Evolutionary conservation across 345 rosid species (phyloP).

Genomic region (Salix dunnii): DNA sequence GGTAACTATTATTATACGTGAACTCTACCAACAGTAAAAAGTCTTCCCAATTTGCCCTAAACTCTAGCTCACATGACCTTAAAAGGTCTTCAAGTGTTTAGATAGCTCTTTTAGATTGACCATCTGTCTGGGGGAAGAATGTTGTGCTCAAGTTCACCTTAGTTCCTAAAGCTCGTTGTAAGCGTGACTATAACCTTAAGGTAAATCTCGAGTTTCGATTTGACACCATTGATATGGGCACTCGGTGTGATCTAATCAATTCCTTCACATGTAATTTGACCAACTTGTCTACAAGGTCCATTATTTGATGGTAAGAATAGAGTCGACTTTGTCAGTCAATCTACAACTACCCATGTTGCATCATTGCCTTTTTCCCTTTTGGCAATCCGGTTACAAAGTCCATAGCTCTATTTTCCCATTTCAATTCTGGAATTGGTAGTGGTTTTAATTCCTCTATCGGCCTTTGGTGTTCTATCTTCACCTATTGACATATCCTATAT

Average conservation of each 20-base stretch:
- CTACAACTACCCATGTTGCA: background rate
- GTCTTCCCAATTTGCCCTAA: background rate
- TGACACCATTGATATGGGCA: background rate
- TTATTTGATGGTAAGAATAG: background rate
- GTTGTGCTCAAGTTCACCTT: background rate
- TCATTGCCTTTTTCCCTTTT: no score
- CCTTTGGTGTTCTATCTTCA: accelerated
- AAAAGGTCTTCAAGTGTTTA: background rate
- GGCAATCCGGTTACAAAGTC: background rate
- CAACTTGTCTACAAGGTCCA: background rate
- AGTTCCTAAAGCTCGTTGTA: background rate
- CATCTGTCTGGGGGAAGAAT: background rate
- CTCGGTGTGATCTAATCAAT: background rate
- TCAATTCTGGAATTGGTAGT: background rate
- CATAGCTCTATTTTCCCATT: background rate
- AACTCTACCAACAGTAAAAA: background rate
- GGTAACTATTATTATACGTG: no score
- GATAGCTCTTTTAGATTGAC: background rate
- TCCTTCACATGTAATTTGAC: background rate
- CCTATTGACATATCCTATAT: no score
- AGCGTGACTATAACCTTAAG: background rate
- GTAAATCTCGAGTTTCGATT: background rate
- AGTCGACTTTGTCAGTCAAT: background rate
- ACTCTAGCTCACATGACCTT: background rate
- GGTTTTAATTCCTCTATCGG: background rate